Conservation (phyloP, 345 rosid genomes). For the Balakata baccata region DNA sequence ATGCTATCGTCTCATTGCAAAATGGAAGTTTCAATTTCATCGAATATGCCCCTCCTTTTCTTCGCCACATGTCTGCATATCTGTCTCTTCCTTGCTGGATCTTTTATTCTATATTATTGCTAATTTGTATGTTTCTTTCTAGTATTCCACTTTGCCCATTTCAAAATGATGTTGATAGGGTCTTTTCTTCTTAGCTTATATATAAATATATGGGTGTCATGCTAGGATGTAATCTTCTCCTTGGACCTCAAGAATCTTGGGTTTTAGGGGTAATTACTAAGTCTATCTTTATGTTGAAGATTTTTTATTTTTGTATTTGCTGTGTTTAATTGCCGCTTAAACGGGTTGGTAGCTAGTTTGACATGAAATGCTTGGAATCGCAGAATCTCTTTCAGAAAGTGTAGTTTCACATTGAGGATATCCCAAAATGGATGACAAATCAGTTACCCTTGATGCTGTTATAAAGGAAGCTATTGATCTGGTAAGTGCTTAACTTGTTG, state of each 20-base stretch:
- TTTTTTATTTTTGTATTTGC: not conserved
- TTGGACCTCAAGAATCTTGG: not conserved
- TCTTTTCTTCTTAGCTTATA: not conserved
- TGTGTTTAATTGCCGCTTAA: no score
- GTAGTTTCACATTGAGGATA: not conserved
- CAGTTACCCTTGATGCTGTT: constrained; percentile 28
- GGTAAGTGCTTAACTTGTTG: constrained; percentile 15
- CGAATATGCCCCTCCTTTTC: constrained; percentile 1
- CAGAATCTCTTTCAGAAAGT: no score
- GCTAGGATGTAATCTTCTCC: not conserved
- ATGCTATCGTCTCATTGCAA: not conserved
- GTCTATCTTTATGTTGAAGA: not conserved
- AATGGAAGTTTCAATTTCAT: not conserved
- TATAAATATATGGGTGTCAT: not conserved
- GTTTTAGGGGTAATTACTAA: not conserved
- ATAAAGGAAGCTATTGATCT: constrained; percentile 34
- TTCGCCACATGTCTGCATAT: not conserved
- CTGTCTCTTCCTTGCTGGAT: not conserved
- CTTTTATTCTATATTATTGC: not conserved
- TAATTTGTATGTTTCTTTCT: not conserved
- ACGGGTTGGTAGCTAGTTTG: no score
- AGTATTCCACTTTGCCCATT: not conserved
- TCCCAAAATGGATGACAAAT: constrained; percentile 12
- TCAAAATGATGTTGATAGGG: constrained; percentile 5
- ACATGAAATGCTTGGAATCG: no score